These are phyloP conservation scores for Solanum tacnaense DNA, from an alignment of 257 asterid species.

Conservation along the genomic window DNA sequence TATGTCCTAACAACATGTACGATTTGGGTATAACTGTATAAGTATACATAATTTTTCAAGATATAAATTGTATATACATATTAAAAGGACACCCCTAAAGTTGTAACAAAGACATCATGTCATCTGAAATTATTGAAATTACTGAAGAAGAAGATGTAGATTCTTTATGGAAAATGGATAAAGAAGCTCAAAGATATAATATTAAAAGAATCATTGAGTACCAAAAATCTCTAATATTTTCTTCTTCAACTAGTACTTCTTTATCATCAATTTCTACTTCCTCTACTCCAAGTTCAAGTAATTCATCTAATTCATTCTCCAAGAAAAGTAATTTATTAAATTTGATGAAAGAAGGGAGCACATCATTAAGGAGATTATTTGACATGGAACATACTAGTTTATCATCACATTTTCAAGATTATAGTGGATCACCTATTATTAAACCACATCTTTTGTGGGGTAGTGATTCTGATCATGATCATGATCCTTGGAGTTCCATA, in stretches of 20 bases:
- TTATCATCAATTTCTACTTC: constrained; percentile 19
- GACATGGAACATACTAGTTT: constrained; percentile 70
- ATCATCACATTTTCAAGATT: constrained; percentile 38
- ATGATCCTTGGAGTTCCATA: constrained; percentile 46
- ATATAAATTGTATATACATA: background rate
- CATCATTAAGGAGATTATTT: constrained; percentile 53
- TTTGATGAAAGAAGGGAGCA: constrained; percentile 60
- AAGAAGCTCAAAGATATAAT: constrained; percentile 25
- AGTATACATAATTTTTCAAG: background rate
- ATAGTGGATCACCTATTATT: constrained; percentile 48
- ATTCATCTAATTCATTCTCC: constrained; percentile 16
- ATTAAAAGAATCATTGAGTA: constrained; percentile 39
- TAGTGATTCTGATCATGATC: constrained; percentile 25
- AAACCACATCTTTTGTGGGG: constrained; percentile 34
- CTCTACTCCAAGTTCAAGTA: constrained; percentile 21
- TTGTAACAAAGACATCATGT: constrained; percentile 36
- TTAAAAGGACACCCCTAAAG: no score
- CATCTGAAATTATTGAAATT: constrained; percentile 34
- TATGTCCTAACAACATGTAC: background rate
- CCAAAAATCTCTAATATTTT: constrained; percentile 39
- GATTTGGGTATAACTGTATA: background rate
- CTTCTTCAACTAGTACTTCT: constrained; percentile 11
- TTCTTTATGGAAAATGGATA: background rate
- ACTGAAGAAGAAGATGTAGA: constrained; percentile 21
- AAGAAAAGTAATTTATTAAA: constrained; percentile 34